Base-by-base conservation (phyloP, 2,329 filamentous ascomycete genomes). In the Trematosphaeria pertusa region DNA sequence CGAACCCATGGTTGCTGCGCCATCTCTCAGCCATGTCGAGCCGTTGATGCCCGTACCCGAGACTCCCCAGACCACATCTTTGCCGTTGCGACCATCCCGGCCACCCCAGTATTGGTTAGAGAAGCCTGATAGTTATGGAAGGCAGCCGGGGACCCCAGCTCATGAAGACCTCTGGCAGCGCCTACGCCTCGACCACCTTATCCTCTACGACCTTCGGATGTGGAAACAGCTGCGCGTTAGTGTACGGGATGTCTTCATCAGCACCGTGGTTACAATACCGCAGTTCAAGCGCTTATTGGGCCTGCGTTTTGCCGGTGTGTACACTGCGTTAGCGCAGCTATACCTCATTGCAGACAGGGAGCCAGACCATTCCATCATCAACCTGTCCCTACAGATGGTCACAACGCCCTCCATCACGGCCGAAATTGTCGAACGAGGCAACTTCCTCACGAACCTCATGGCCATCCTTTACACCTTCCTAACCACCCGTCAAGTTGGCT, bases 291-390 rank as follows among this genome's bases (percentile, higher is more conserved):
- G 93, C 15, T 85, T 99, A 8, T 79, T 99, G 44, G 92, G 93
- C 2, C 78, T 99, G 33, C 85, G 94, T n/a, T 95, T 99, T 69
- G 91, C 95, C 42, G 93, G 91, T 1, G 80, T 99, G 3, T 99
- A 99, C 73, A 97, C 94, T 1, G 89, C 89, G 2, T 77, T 99
- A 37, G 92, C 94, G 4, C 93, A 99, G 69, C 78, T 99, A 3
- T 99, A 97, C 69, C 82, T 99, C 21, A 94, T 99, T 56, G 93
- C 93, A 11, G 94, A 99, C 67, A 83, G 94, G 54, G 94, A 99
- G 70, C 94, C 94, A 2, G 94, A 99, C 65, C 93, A 97, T 72
- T 97, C 93, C 9, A 97, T 99, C 66, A 96, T 99, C 78, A 97
- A 97, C 67, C 83, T 99, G 28, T 97, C 93, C 4, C 78, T 97